Evolutionary conservation across 306 rosid species (phyloP).

Genomic region (Prunus salicina): DNA sequence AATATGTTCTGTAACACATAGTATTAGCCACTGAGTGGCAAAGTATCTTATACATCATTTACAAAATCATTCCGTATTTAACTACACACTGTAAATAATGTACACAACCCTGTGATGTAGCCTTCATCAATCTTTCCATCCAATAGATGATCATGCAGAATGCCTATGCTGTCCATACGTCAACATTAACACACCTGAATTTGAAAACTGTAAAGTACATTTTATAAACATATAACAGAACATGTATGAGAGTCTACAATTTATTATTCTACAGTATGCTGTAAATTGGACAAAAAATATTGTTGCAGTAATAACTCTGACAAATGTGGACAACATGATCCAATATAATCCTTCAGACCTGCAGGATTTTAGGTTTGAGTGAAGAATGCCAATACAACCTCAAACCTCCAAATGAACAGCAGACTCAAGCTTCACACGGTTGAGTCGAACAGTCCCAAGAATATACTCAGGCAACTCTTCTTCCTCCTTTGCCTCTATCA

Average conservation of each 20-base stretch:
- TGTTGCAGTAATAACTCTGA: no score
- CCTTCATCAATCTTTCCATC: background rate
- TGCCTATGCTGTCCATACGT: background rate
- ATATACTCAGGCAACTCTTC: slow-evolving; percentile 78
- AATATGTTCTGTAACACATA: background rate
- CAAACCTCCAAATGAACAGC: slow-evolving; percentile 49
- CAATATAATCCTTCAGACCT: no score
- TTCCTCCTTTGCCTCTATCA: slow-evolving; percentile 85
- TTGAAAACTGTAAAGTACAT: background rate
- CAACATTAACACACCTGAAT: background rate
- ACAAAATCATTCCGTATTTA: background rate
- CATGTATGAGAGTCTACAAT: background rate
- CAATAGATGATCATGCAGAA: background rate
- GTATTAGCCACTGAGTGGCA: background rate
- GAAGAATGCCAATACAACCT: slow-evolving; percentile 20
- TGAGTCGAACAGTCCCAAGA: slow-evolving; percentile 84
- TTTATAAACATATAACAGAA: background rate
- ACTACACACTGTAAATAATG: background rate
- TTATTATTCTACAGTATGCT: no score
- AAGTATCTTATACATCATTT: background rate
- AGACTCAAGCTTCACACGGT: slow-evolving; percentile 63
- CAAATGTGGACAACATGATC: background rate
- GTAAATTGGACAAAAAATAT: no score
- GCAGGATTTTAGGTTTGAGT: background rate
- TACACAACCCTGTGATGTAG: background rate